Percentiles rank a stretch among this genome's conserved stretches.
Conservation (phyloP, 345 rosid genomes). For the Eucalyptus curtisii region DNA sequence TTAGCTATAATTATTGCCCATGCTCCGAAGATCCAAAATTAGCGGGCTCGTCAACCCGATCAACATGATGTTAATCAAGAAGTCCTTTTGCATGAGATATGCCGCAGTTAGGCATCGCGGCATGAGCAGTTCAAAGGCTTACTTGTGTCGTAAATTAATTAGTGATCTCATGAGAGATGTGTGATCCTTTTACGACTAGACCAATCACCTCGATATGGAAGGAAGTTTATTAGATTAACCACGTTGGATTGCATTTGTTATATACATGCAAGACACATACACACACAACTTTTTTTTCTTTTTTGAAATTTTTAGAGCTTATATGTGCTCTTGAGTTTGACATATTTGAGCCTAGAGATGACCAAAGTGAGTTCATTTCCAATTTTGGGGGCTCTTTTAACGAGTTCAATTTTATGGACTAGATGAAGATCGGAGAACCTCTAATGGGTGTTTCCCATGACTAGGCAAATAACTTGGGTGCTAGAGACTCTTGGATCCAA, state of each 20-base stretch:
- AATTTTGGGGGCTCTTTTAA: too few relatives aligned
- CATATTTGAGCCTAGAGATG: not conserved
- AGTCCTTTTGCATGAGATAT: not conserved
- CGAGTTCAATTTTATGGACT: too few relatives aligned
- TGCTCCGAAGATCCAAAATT: not conserved
- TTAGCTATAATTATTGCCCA: not conserved
- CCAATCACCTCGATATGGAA: rapidly evolving
- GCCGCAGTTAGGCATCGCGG: rapidly evolving
- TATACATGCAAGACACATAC: not conserved
- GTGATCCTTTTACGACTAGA: too few relatives aligned
- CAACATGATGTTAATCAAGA: not conserved
- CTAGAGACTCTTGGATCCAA: not conserved
- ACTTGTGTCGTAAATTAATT: not conserved
- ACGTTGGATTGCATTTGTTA: not conserved
- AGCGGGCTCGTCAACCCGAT: not conserved
- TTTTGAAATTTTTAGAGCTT: not conserved
- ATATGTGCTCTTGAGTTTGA: not conserved
- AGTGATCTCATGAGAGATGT: not conserved
- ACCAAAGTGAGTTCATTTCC: too few relatives aligned
- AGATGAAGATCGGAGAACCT: not conserved
- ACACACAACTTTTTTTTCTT: rapidly evolving
- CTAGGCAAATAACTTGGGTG: not conserved
- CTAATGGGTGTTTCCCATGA: not conserved
- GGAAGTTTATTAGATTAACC: not conserved
- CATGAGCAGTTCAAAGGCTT: not conserved